Evolutionary conservation across 2,329 filamentous ascomycete genomes (phyloP), one percentile per base, ranked within the genome.

Genomic region (Alternaria sp.): DNA sequence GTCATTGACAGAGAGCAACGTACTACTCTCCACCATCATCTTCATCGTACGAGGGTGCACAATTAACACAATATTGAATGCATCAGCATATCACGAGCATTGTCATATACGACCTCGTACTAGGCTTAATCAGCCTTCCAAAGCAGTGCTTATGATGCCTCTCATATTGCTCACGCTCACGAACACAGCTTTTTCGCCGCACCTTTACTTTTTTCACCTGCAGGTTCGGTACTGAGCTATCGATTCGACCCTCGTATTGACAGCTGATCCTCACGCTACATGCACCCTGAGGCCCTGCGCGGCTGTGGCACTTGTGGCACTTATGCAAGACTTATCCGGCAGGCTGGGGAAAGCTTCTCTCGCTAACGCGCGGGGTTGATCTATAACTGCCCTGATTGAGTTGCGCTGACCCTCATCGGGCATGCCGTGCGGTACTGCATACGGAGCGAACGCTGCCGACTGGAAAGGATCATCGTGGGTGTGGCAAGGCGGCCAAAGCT

Each of bases 371-470:
- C 28, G 23, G 30, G 50, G 62, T 57, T 59, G 58, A 64, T 63
- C 59, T 72, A 69, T 68, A 50, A 66, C 58, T 62, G 51, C 55
- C 71, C 60, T 57, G 51, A 61, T 65, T 19, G 23, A 51, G 59
- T 12, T 32, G 40, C 23, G 49, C 47, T 26, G 55, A 59, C 43
- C 63, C 57, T 50, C 53, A 59, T 59, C 43, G 30, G 49, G 53
- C 57, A 58, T 51, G 57, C 55, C 47, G 54, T 51, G 56, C 30
- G 49, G 49, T 61, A 36, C 57, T 53, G 52, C 59, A 60, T 62
- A 58, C 62, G 61, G 61, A 28, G 45, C 32, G 30, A 44, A 28
- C n/a, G 46, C 53, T 58, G 10, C 30, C 23, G 51, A 26, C 17
- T 47, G 43, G 40, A 45, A 44, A 21, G 32, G 26, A 49, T 59